These are phyloP conservation scores for Fusarium sp. DNA, from an alignment of 2,329 filamentous ascomycete species.

Conservation along the genomic window DNA sequence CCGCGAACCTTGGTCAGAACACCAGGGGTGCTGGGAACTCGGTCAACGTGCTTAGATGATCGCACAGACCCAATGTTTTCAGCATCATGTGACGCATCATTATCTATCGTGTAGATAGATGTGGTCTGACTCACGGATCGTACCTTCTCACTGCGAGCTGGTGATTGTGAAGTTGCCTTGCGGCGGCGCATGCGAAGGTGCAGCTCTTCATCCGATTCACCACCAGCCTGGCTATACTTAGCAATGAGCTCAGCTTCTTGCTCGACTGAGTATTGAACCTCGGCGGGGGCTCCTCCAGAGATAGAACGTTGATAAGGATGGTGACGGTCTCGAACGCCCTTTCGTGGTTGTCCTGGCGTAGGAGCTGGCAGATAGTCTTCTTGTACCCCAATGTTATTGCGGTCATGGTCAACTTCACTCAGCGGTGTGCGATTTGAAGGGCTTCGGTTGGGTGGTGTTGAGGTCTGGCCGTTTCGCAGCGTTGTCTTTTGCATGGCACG, in stretches of 20 bases:
- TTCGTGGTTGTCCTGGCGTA: slow-evolving; percentile 94
- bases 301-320: slow-evolving; percentile 75
- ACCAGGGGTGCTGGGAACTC: slow-evolving; percentile 65
- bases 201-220: slow-evolving; percentile 85
- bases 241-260: slow-evolving; percentile 71
- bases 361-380: slow-evolving; percentile 95
- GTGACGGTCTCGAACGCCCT: slow-evolving; percentile 83
- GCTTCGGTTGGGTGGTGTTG: slow-evolving; percentile 86
- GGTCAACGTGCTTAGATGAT: slow-evolving; percentile 69
- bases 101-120: slow-evolving; percentile 73
- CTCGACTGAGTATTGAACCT: slow-evolving; percentile 65
- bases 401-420: slow-evolving; percentile 92
- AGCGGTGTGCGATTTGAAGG: slow-evolving; percentile 83
- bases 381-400: slow-evolving; percentile 73
- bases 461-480: slow-evolving; percentile 74
- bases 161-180: slow-evolving; percentile 73
- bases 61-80: slow-evolving; percentile 75
- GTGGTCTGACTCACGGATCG: slow-evolving; percentile 82
- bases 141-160: slow-evolving; percentile 69
- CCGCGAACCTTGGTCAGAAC: slow-evolving; percentile 74
- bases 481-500: slow-evolving; percentile 71
- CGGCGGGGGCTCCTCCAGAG: slow-evolving; percentile 56
- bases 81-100: slow-evolving; percentile 75
- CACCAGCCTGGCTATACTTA: slow-evolving; percentile 70
- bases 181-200: slow-evolving; percentile 80